Base-by-base conservation (phyloP, 2,329 filamentous ascomycete species). In the Aureobasidium subglaciale region DNA sequence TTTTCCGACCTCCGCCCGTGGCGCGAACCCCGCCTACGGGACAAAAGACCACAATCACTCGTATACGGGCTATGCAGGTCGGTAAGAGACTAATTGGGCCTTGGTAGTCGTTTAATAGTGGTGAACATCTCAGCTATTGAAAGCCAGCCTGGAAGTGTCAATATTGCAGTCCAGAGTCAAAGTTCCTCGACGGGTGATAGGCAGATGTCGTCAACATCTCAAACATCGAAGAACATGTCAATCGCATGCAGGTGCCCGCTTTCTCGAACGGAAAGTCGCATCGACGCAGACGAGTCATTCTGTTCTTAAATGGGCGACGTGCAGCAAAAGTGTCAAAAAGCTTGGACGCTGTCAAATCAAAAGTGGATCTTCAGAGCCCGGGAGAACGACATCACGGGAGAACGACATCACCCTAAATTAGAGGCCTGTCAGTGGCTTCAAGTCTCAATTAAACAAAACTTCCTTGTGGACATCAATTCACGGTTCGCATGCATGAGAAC, bases 351-450 rank as follows among this genome's bases (percentile, higher is more conserved):
- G 48, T 52, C 48, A 41, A 52, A 40, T 41, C 25, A 41, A 40
- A 52, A 52, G 46, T 50, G 46, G 46, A 38, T 37, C 32, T 49
- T 9, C 20, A 35, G 13, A 27, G 10, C 20, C 45, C 32, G 46
- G 30, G 46, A 50, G 34, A 50, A 50, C 46, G 46, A 50, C 46
- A 50, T 38, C 32, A n/a, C 46, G 46, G 30, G 46, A 50, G 34
- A 50, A 50, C 46, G 46, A 50, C 46, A 50, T 38, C 32, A n/a
- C 46, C 34, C 46, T 50, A 50, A 38, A 37, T 29, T 50, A 50
- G 46, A 16, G 22, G 20, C 8, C 30, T 16, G 30, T 37, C 34
- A 27, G 13, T 25, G 11, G 24, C 29, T 29, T 25, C 24, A n/a
- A 37, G n/a, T 50, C n/a, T 18, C 18, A 5, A 27, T 29, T 22